Conservation (phyloP, 169 alveolate species). For the Eimeria sp. region DNA sequence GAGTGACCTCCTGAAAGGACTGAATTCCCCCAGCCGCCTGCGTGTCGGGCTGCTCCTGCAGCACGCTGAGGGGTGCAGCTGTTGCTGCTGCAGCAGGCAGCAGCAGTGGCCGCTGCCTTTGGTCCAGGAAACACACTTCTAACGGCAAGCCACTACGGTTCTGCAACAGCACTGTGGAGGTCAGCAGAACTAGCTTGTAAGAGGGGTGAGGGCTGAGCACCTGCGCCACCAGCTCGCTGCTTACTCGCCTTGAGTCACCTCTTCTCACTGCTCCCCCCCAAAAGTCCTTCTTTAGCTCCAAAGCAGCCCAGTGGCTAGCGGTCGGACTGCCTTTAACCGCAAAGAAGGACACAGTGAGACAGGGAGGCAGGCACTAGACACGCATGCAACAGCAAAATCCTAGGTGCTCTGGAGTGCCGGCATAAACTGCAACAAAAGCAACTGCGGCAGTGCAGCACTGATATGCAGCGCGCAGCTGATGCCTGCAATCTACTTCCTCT, state of each 20-base stretch:
- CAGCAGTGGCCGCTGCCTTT: conserved; percentile 84
- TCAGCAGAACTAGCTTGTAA: conserved; percentile 91
- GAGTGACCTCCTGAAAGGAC: conserved; percentile 5
- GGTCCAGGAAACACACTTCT: conserved; percentile 89
- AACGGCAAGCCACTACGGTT: conserved; percentile 92
- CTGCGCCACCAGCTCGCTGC: conserved; percentile 86
- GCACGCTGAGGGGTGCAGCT: conserved; percentile 64
- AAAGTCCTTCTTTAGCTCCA: not conserved
- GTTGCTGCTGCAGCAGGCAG: conserved; percentile 83
- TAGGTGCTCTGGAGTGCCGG: not conserved
- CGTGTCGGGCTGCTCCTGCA: conserved; percentile 45
- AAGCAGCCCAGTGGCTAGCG: not conserved
- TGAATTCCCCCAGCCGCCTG: not conserved
- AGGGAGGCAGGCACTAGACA: not conserved
- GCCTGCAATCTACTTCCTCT: not conserved
- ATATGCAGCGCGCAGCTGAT: not conserved
- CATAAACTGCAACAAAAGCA: not conserved
- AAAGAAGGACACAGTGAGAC: not conserved
- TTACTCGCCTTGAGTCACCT: not conserved
- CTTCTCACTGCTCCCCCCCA: not conserved
- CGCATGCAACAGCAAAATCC: not conserved
- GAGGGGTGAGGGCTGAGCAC: conserved; percentile 93
- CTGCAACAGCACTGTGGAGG: conserved; percentile 90
- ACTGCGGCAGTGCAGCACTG: not conserved
- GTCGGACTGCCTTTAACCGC: not conserved